phyloP scores from a whole-genome alignment of 108 stramenopile genomes.

The Nannochloropsis salina region DNA sequence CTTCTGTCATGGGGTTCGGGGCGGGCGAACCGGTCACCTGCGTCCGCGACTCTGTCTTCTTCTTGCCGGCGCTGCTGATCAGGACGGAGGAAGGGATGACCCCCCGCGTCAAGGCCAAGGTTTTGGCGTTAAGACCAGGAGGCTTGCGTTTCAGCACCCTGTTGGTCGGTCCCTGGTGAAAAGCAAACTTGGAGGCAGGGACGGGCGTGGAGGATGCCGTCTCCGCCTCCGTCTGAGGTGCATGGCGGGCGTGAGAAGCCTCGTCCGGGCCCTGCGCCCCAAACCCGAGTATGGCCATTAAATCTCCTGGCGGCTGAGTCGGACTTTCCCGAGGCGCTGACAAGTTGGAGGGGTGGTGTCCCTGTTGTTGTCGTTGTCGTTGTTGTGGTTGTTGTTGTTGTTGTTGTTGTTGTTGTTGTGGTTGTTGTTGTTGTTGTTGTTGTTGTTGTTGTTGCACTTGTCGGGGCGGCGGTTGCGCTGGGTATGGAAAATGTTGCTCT shows the following conservation, averaged over 20 bases:
- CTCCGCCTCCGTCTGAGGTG: not conserved
- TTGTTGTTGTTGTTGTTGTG: not conserved
- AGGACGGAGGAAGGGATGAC: not conserved
- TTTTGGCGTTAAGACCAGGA: not conserved
- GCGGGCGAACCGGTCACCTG: too few relatives aligned
- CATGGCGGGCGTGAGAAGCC: not conserved
- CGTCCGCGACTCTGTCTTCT: not conserved
- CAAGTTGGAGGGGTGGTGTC: not conserved
- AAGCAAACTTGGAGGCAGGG: not conserved
- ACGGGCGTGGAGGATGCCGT: not conserved
- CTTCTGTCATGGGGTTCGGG: not conserved
- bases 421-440: not conserved
- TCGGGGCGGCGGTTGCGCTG: not conserved
- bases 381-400: not conserved
- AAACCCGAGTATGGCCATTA: not conserved
- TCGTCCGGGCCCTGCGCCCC: not conserved
- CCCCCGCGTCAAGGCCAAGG: not conserved
- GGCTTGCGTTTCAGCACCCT: not conserved
- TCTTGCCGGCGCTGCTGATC: not conserved
- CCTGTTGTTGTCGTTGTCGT: not conserved
- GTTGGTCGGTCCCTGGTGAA: not conserved
- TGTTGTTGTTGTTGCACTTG: constrained; percentile 13
- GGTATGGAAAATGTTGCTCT: not conserved
- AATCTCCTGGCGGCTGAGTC: not conserved
- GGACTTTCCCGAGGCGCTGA: not conserved